Base-by-base conservation (phyloP, 305 asterid species). In the Fraxinus velutina region DNA sequence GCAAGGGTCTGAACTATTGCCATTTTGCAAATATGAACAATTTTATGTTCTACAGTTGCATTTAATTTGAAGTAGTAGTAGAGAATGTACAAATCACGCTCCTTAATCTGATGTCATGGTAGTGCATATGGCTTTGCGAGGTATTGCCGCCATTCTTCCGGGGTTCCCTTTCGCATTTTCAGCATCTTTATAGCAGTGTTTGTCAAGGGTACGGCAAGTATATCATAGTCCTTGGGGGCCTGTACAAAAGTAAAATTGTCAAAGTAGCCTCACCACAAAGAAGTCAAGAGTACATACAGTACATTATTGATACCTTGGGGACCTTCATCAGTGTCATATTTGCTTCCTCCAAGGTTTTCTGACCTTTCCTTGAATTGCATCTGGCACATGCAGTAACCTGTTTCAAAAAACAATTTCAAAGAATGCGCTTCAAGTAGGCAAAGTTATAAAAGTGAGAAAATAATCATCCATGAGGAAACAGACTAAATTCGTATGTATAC, bases 291-390 rank as follows among this genome's bases (percentile, higher is more conserved):
- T 34, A 21, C 33, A 22, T 64, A 57, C 13, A 6, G 32, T 7
- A 27, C 29, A 34, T 15, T 37, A 6, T 12, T 9, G 36, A 52
- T 88, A 93, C 98, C 97, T 93, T 93, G 70, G 97, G 97, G 74
- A 81, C 90, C 87, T 92, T 94, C 86, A 87, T 77, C 80, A 94
- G 82, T 79, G 88, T 91, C 98, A 94, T 93, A 77, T 85, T 88
- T 88, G 92, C 94, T 89, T 94, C 97, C 84, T 90, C 97, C 82
- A 87, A 78, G 5, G 92, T 93, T 84, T 92, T 93, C 78, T 93
- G 98, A 34, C 98, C 98, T 88, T 94, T 94, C 84, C 80, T 89
- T 4, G 96, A 94, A 83, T 94, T 94, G 89, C 98, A 94, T 84
- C 78, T 89, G 33, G 89, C 83, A 86, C 97, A 94, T 12, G 98